phyloP scores from a whole-genome alignment of 2,329 filamentous ascomycete species.

The Chaetomium olivaceum region DNA sequence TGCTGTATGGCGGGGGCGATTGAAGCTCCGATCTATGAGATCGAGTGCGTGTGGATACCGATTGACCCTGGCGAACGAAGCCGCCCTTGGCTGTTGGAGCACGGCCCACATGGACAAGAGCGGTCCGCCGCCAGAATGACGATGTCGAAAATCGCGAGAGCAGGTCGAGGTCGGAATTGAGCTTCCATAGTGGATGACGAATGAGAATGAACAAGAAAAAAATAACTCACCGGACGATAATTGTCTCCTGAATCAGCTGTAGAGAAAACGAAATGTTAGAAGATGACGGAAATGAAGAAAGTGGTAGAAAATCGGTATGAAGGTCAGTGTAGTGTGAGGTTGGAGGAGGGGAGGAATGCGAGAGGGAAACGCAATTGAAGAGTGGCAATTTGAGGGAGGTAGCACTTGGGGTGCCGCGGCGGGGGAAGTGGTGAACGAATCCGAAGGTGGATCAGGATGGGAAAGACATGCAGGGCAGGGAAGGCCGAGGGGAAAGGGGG shows the following conservation, averaged over 20 bases:
- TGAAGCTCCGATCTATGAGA: conserved; percentile 10
- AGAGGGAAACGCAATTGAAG: conserved; percentile 32
- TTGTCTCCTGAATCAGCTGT: conserved; percentile 62
- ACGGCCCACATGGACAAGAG: conserved; percentile 24
- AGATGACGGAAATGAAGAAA: conserved; percentile 11
- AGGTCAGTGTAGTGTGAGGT: conserved; percentile 27
- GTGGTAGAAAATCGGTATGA: conserved; percentile 32
- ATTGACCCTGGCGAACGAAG: conserved; percentile 16
- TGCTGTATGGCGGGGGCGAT: conserved; percentile 21
- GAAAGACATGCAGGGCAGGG: conserved; percentile 47
- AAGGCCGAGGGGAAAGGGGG: conserved; percentile 39
- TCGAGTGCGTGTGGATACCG: conserved; percentile 21
- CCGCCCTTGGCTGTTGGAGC: conserved; percentile 14
- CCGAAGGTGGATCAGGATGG: conserved; percentile 43
- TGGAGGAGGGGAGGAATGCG: conserved; percentile 25
- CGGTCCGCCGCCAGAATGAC: conserved; percentile 8
- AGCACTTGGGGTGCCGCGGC: conserved; percentile 41
- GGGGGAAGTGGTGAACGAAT: conserved; percentile 43
- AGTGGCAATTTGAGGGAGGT: conserved; percentile 37
- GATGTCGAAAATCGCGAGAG: conserved; percentile 2
- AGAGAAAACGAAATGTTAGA: conserved; percentile 45
- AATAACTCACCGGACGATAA: conserved; percentile 59
- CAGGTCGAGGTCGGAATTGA: background rate
- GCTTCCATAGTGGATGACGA: background rate
- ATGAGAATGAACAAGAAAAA: conserved; percentile 21